Percentiles rank a stretch among this genome's conserved stretches.
These are phyloP conservation scores for Endoconidiophora polonica DNA, from an alignment of 2,329 filamentous ascomycete genomes.

Conservation along the genomic window DNA sequence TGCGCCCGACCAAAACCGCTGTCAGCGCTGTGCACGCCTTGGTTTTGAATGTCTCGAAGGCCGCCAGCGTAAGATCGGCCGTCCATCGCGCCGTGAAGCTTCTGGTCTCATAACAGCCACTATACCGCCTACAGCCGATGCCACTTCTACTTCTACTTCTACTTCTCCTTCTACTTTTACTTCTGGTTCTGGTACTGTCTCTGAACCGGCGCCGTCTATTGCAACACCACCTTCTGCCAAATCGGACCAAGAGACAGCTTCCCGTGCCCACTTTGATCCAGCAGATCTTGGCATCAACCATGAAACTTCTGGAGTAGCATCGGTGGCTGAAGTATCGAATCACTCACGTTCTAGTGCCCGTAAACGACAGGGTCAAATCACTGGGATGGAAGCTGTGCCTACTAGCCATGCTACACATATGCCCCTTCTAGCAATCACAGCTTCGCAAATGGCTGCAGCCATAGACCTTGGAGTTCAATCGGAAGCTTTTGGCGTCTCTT, in stretches of 20 bases:
- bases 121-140: not conserved
- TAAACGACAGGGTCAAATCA: too few relatives aligned
- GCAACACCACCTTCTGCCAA: not conserved
- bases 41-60: slow-evolving; percentile 18
- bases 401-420: too few relatives aligned
- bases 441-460: too few relatives aligned
- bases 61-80: slow-evolving; percentile 19
- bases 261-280: slow-evolving; percentile 3
- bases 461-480: too few relatives aligned
- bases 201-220: too few relatives aligned
- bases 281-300: too few relatives aligned
- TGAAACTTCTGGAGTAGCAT: too few relatives aligned
- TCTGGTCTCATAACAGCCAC: not conserved
- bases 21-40: slow-evolving; percentile 19
- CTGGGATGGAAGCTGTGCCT: too few relatives aligned
- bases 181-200: not conserved
- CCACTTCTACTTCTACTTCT: not conserved
- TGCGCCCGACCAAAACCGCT: slow-evolving; percentile 14
- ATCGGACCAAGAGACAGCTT: not conserved
- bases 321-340: too few relatives aligned
- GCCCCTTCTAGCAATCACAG: too few relatives aligned
- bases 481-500: too few relatives aligned
- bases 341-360: too few relatives aligned
- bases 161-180: not conserved
- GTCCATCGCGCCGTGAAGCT: slow-evolving; percentile 17